Conservation (phyloP, 2,329 filamentous ascomycete species). For the Didymella pomorum region DNA sequence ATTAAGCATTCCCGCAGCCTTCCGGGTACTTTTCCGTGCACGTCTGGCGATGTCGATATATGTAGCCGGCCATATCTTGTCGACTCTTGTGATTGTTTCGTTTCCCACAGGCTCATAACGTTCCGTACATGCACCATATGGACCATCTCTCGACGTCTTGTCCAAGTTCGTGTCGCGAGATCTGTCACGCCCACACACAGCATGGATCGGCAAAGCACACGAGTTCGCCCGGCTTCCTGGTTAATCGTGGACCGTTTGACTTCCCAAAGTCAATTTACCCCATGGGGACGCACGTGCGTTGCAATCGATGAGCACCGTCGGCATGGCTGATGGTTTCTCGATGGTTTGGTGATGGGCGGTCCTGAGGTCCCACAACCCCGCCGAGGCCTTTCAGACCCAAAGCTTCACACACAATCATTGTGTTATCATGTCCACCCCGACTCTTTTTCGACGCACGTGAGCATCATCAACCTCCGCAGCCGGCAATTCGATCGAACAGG, state of each 20-base stretch:
- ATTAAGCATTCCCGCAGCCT: conserved; percentile 1
- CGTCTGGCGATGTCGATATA: conserved; percentile 1
- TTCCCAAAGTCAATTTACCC: conserved; percentile 20
- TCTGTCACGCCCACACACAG: conserved; percentile 1
- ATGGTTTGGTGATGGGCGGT: neutral
- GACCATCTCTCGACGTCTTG: neutral
- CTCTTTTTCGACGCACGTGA: conserved; percentile 18
- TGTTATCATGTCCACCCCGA: conserved; percentile 5
- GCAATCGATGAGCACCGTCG: conserved; percentile 3
- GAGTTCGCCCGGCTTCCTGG: conserved; percentile 19
- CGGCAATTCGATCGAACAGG: conserved; percentile 3
- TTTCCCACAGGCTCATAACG: neutral
- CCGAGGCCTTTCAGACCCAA: conserved; percentile 6
- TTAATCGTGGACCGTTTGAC: conserved; percentile 17
- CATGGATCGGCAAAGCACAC: conserved; percentile 10
- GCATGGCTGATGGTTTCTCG: conserved; percentile 5
- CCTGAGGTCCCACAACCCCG: neutral
- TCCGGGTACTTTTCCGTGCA: conserved; percentile 22
- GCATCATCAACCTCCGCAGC: neutral
- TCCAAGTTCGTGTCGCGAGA: conserved; percentile 2
- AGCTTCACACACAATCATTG: conserved; percentile 1
- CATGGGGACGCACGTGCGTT: conserved; percentile 25
- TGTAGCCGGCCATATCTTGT: neutral
- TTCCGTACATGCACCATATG: neutral
- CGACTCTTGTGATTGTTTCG: neutral